Evolutionary conservation across 1,284 basidiomycete genomes (phyloP).

Genomic region (Mycosarcoma maydis): DNA sequence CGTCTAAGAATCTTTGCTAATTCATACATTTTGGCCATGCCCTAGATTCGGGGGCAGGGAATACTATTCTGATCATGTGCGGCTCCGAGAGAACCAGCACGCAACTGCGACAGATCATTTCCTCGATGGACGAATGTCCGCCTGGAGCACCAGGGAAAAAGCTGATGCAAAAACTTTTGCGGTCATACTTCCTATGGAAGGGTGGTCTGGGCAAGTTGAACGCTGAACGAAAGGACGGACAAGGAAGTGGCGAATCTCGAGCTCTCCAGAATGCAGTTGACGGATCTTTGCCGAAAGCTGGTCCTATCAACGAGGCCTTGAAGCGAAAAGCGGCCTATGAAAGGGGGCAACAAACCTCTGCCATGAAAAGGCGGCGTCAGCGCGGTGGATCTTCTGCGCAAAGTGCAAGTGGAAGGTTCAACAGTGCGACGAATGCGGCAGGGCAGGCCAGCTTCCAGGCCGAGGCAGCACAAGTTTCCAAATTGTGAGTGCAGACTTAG

Average conservation of each 20-base stretch:
- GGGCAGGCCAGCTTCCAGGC: constrained; percentile 55
- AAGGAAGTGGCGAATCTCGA: constrained; percentile 1
- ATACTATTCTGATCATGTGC: constrained; percentile 65
- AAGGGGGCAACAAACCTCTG: constrained; percentile 52
- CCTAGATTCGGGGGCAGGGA: constrained; percentile 33
- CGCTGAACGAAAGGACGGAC: constrained; percentile 36
- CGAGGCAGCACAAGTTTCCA: constrained; percentile 73
- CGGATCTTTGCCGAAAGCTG: background rate
- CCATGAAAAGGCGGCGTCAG: constrained; percentile 67
- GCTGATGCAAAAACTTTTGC: constrained; percentile 82
- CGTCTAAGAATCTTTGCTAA: no score
- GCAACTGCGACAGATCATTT: constrained; percentile 58
- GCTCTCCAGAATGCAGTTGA: constrained; percentile 13
- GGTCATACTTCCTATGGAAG: constrained; percentile 84
- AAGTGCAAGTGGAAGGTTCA: constrained; percentile 11
- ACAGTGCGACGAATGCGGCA: constrained; percentile 13
- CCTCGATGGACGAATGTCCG: constrained; percentile 47
- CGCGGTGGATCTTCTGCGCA: constrained; percentile 56
- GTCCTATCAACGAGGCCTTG: constrained; percentile 43
- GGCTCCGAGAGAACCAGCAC: constrained; percentile 49
- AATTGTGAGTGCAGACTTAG: constrained; percentile 71
- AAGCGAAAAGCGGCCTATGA: constrained; percentile 53
- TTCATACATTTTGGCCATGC: background rate
- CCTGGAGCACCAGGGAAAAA: constrained; percentile 61
- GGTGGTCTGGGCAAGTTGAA: constrained; percentile 71